Evolutionary conservation across 768 basidiomycete species (phyloP).

Genomic region (Suillus luteus): DNA sequence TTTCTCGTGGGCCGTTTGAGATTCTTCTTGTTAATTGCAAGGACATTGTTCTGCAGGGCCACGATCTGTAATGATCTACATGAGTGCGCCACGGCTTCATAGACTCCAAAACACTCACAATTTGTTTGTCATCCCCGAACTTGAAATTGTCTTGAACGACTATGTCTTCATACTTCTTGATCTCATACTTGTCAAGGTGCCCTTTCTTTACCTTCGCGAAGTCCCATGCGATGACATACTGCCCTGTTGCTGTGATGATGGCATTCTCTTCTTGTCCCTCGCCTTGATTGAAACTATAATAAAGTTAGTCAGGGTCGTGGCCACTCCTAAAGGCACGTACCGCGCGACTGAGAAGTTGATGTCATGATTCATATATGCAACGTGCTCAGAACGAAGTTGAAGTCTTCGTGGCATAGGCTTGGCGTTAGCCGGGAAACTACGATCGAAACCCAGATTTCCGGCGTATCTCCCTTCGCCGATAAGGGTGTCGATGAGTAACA

Average conservation of each 20-base stretch:
- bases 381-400: constrained; percentile 87
- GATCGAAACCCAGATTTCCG: constrained; percentile 86
- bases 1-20: constrained; percentile 80
- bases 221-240: constrained; percentile 96
- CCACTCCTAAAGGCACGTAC: constrained; percentile 40
- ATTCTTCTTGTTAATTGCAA: constrained; percentile 92
- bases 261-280: constrained; percentile 89
- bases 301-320: constrained; percentile 14
- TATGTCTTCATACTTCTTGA: constrained; percentile 92
- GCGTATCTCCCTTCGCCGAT: constrained; percentile 89
- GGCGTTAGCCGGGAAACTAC: constrained; percentile 91
- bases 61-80: constrained; percentile 69
- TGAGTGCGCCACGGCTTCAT: not conserved
- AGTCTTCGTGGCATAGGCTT: constrained; percentile 91
- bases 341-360: constrained; percentile 93
- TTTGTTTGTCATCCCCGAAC: constrained; percentile 96
- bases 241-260: constrained; percentile 92
- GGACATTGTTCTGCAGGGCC: constrained; percentile 90
- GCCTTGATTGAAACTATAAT: constrained; percentile 85
- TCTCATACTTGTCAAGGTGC: constrained; percentile 87
- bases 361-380: constrained; percentile 88
- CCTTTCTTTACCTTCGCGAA: constrained; percentile 95
- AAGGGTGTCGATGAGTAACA: constrained; percentile 91
- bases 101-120: constrained; percentile 53
- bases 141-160: constrained; percentile 98